Conservation (phyloP, 2,329 filamentous ascomycete species). For the Ascocoryne sarcoides region DNA sequence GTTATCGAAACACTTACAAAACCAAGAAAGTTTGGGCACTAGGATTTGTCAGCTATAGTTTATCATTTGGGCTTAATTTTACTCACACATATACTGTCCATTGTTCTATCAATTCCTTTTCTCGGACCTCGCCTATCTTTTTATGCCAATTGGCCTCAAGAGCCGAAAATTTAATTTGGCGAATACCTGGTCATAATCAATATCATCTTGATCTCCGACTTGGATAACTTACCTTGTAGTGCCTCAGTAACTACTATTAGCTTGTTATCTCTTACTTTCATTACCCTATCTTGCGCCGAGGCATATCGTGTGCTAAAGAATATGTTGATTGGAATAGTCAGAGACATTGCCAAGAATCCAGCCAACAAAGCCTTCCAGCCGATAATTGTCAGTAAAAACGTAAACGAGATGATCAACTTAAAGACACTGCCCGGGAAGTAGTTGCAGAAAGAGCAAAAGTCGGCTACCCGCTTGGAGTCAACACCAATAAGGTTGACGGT, state of each 20-base stretch:
- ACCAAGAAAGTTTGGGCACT: slow-evolving; percentile 55
- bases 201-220: too few relatives aligned
- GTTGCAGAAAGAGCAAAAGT: slow-evolving; percentile 60
- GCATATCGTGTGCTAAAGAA: slow-evolving; percentile 57
- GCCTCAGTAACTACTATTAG: slow-evolving; percentile 69
- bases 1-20: slow-evolving; percentile 27
- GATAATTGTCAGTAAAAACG: slow-evolving; percentile 59
- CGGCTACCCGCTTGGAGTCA: slow-evolving; percentile 59
- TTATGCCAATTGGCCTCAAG: slow-evolving; percentile 67
- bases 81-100: slow-evolving; percentile 61
- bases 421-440: slow-evolving; percentile 53
- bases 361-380: slow-evolving; percentile 61
- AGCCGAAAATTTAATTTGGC: slow-evolving; percentile 79
- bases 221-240: too few relatives aligned
- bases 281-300: slow-evolving; percentile 56
- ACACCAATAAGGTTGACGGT: slow-evolving; percentile 75
- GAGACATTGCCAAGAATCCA: slow-evolving; percentile 54
- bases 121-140: slow-evolving; percentile 56
- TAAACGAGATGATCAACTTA: slow-evolving; percentile 56
- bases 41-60: too few relatives aligned
- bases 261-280: slow-evolving; percentile 70
- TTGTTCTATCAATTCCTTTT: slow-evolving; percentile 56
- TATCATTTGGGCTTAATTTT: too few relatives aligned
- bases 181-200: too few relatives aligned
- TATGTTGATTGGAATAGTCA: slow-evolving; percentile 61